These are phyloP conservation scores for Nicotiana tomentosiformis DNA, from an alignment of 257 asterid genomes.

Conservation along the genomic window DNA sequence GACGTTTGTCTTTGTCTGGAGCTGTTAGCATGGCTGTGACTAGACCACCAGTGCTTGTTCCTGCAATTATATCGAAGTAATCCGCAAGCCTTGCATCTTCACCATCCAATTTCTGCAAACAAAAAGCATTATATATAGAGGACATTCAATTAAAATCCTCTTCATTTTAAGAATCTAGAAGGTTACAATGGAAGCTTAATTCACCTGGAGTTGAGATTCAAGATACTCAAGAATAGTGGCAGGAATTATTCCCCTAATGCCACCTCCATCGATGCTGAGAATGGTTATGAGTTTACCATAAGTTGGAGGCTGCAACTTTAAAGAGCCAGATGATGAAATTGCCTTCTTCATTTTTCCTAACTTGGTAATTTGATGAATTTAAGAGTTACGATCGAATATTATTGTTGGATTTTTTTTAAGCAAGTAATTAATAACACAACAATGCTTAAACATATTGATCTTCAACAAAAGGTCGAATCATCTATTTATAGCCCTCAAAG, in stretches of 20 bases:
- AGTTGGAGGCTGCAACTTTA: not conserved
- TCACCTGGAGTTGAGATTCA: not conserved
- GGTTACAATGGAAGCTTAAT: not conserved
- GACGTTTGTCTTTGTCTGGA: conserved; percentile 44
- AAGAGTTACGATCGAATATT: no score
- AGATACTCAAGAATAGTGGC: not conserved
- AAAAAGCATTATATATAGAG: no score
- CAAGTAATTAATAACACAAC: no score
- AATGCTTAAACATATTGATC: no score
- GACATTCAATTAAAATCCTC: no score
- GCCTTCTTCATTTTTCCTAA: no score
- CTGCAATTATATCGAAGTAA: conserved; percentile 58
- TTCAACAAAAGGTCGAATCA: no score
- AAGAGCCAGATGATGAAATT: no score
- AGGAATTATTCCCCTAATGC: conserved; percentile 2
- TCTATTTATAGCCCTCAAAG: no score
- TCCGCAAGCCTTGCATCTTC: conserved; percentile 52
- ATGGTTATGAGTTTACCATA: not conserved
- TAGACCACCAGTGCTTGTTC: conserved; percentile 69
- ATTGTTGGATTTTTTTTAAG: no score
- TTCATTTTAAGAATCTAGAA: not conserved
- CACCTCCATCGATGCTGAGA: not conserved
- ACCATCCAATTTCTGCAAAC: conserved; percentile 20
- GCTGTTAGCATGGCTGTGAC: conserved; percentile 56
- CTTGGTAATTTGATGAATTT: no score